Evolutionary conservation across 768 basidiomycete species (phyloP), one percentile per base, ranked within the genome.

Genomic region (Mycena epipterygia): DNA sequence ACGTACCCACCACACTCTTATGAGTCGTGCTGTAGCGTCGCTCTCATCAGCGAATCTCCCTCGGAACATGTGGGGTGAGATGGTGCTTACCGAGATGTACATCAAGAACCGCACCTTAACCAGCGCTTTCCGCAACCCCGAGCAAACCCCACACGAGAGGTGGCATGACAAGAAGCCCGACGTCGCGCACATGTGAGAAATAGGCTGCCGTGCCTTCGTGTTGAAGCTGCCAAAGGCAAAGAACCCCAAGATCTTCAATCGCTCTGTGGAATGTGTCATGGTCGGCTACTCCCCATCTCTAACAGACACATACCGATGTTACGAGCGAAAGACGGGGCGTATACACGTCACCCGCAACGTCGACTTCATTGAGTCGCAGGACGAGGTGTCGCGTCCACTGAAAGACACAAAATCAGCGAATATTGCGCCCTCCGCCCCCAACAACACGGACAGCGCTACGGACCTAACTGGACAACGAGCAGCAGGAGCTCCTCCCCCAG

Each of bases 61-160:
- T 23, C 58, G 42, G 5, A 60, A 60, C 21, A 32, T 60, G 42
- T 60, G 58, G 58, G 58, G 58, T 13, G 53, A 56, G 53, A n/a
- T 56, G 53, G 37, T 56, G 35, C 53, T 56, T 35, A 56, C 53
- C 53, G 78, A 71, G 6, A 62, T 37, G 23, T 77, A 77, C 27
- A 30, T 80, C 4, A 32, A 63, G 6, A 79, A 78, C 46, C 53
- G 59, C 13, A 56, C 53, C 7, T 16, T 56, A 4, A 56, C 53
- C 21, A 39, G 35, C 21, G 53, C n/a, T 5, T 56, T 56, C 53
- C 53, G 35, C 16, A 12, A 56, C 37, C 53, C 53, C 33, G 55
- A 57, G 29, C n/a, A n/a, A n/a, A n/a, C n/a, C n/a, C n/a, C n/a
- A n/a, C n/a, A n/a, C n/a, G n/a, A n/a, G n/a, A n/a, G n/a, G n/a